A percentile compares a stretch with the other conserved stretches of the same genome.
Conservation (phyloP, 140 eudicot genomes). For the Erigeron philadelphicus region DNA sequence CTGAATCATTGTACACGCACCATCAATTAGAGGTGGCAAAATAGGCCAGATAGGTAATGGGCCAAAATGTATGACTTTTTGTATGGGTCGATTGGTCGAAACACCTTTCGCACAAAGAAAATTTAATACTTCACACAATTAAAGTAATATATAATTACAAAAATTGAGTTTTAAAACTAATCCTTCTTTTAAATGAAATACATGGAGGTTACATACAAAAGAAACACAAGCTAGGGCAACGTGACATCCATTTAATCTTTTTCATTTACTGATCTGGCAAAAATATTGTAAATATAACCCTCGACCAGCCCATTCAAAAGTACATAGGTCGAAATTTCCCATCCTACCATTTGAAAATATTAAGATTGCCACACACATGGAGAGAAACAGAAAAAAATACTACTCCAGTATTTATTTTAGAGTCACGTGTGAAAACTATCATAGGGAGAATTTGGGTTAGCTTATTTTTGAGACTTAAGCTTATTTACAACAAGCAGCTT, state of each 20-base stretch:
- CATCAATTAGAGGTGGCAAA: background rate
- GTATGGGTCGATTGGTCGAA: background rate
- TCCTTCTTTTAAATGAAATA: background rate
- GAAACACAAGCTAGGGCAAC: background rate
- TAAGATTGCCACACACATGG: background rate
- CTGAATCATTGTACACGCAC: background rate
- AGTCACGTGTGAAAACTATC: background rate
- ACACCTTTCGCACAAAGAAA: background rate
- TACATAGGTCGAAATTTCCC: background rate
- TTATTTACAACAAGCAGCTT: too few relatives aligned
- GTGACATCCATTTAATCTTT: background rate
- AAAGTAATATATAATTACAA: background rate
- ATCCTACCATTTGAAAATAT: background rate
- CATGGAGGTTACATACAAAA: background rate
- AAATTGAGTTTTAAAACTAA: background rate
- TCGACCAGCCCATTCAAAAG: background rate
- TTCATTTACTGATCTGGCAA: background rate
- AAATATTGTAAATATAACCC: background rate
- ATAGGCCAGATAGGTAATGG: background rate
- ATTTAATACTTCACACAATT: background rate
- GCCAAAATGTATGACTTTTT: background rate
- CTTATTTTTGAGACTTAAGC: too few relatives aligned
- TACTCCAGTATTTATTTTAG: background rate
- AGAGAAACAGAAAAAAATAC: background rate
- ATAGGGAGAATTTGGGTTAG: too few relatives aligned